A percentile compares a stretch with the other conserved stretches of the same genome.
Conservation (phyloP, 345 rosid genomes). For the Cardamine occulta region DNA sequence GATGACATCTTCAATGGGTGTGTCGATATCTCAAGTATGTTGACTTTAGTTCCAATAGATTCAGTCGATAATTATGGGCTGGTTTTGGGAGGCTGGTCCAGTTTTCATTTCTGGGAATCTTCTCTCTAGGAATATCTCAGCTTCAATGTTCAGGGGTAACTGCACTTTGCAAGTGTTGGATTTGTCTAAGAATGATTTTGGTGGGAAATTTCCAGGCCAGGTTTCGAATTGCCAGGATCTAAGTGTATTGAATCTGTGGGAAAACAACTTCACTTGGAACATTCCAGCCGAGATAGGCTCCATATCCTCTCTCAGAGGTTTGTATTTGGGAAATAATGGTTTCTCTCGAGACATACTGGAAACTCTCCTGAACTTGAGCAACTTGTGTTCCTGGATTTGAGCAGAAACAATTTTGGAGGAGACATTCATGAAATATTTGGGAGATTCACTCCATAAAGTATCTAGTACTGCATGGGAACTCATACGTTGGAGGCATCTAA, state of each 20-base stretch:
- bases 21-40: constrained; percentile 59
- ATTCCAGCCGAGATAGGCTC: constrained; percentile 73
- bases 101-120: constrained; percentile 61
- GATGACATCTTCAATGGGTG: constrained; percentile 62
- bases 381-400: constrained; percentile 67
- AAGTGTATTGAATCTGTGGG: constrained; percentile 59
- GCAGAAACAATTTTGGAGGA: constrained; percentile 69
- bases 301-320: constrained; percentile 57
- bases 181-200: constrained; percentile 60
- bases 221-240: constrained; percentile 63
- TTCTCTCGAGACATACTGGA: constrained; percentile 66
- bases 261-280: constrained; percentile 61
- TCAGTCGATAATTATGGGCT: constrained; percentile 63
- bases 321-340: constrained; percentile 67
- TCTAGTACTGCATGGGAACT: constrained; percentile 65
- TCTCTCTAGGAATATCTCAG: constrained; percentile 51
- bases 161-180: constrained; percentile 64
- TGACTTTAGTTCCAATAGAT: constrained; percentile 70
- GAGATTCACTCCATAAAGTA: constrained; percentile 62
- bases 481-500: constrained; percentile 60
- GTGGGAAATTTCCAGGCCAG: constrained; percentile 53
- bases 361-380: constrained; percentile 60
- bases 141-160: constrained; percentile 51
- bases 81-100: constrained; percentile 58
- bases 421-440: constrained; percentile 74